phyloP scores from a whole-genome alignment of 345 rosid species.

The Populus pruinosa region DNA sequence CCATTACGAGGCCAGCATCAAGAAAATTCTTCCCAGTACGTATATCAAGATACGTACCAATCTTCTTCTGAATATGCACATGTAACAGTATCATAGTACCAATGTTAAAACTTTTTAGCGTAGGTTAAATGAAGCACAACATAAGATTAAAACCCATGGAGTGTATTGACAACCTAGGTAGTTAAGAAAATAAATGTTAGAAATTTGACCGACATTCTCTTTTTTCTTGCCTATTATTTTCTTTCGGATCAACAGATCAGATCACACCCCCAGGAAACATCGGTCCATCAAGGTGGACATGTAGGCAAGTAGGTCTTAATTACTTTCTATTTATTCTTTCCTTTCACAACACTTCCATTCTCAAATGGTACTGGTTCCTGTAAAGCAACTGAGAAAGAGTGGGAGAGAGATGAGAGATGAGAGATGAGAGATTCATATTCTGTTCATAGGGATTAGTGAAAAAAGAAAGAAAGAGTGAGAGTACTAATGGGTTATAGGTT shows the following conservation, averaged over 20 bases:
- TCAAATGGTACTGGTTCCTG: background rate
- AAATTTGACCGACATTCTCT: too few species aligned
- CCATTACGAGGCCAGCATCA: too few species aligned
- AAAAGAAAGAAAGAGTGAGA: constrained; percentile 34
- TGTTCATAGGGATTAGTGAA: constrained; percentile 51
- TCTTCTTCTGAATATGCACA: too few species aligned
- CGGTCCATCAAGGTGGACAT: background rate
- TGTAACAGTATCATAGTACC: too few species aligned
- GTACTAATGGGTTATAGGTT: constrained; percentile 36
- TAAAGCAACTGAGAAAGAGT: background rate
- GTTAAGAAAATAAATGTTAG: too few species aligned
- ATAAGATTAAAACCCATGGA: too few species aligned
- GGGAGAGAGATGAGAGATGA: constrained; percentile 21
- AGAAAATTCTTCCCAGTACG: too few species aligned
- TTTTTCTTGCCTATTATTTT: background rate
- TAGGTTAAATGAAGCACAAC: too few species aligned
- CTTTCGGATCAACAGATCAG: background rate
- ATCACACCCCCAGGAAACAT: background rate
- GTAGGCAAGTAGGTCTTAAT: background rate
- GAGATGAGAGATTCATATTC: background rate
- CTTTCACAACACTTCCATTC: background rate
- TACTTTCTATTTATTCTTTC: background rate
- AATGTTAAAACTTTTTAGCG: too few species aligned
- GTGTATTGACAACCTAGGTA: too few species aligned
- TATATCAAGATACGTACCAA: too few species aligned